These are phyloP conservation scores for Phytophthora tubulina DNA, from an alignment of 352 stramenopile species.

Conservation along the genomic window DNA sequence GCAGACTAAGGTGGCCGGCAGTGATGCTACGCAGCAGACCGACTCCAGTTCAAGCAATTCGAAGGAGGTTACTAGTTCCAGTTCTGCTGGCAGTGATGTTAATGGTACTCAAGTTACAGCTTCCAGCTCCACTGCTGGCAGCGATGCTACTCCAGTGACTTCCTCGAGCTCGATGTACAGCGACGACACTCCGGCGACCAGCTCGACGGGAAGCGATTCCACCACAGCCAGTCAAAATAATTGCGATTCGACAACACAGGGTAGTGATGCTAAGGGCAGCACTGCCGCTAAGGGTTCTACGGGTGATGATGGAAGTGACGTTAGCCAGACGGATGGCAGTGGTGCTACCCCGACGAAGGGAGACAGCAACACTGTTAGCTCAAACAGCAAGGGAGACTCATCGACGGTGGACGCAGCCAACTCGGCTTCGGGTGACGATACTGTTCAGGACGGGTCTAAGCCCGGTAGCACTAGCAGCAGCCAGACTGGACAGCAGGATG, in stretches of 20 bases:
- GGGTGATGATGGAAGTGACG: slow-evolving; percentile 10
- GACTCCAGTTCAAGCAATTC: too few species aligned
- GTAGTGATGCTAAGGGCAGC: neutral
- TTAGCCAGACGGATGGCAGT: neutral
- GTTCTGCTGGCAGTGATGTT: neutral
- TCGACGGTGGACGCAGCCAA: slow-evolving; percentile 15
- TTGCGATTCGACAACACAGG: slow-evolving; percentile 12
- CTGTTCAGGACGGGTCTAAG: slow-evolving; percentile 9
- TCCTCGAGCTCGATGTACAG: slow-evolving; percentile 18
- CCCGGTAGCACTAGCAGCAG: slow-evolving; percentile 9
- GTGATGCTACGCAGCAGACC: neutral
- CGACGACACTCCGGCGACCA: slow-evolving; percentile 5
- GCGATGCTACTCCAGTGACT: slow-evolving; percentile 8
- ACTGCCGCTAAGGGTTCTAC: neutral
- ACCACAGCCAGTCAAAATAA: slow-evolving; percentile 15
- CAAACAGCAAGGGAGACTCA: slow-evolving; percentile 17
- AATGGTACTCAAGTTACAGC: neutral
- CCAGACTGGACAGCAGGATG: slow-evolving; percentile 13
- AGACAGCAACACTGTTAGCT: neutral
- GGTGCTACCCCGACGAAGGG: slow-evolving; percentile 5
- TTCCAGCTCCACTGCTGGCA: slow-evolving; percentile 12
- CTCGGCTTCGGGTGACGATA: slow-evolving; percentile 5
- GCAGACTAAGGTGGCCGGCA: neutral
- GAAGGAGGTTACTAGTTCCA: neutral
- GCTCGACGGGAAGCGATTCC: slow-evolving; percentile 18